Conservation (phyloP, 345 rosid species). For the Cardamine occulta region DNA sequence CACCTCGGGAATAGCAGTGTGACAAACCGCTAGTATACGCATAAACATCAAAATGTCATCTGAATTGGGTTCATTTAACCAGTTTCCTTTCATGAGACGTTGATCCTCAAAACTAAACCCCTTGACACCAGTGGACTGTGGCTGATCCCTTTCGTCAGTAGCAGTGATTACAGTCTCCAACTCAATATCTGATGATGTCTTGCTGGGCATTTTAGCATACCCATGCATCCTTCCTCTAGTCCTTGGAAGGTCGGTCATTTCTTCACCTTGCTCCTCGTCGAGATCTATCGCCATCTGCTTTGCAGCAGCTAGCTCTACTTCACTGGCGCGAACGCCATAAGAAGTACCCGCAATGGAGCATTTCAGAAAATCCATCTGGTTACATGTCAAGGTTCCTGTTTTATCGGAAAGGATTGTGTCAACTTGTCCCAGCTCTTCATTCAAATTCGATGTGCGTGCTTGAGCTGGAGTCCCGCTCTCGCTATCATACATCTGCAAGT, state of each 20-base stretch:
- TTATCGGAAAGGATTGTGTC: conserved; percentile 75
- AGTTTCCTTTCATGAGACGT: conserved; percentile 59
- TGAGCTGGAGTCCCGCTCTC: conserved; percentile 57
- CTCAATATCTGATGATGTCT: conserved; percentile 64
- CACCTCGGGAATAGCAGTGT: conserved; percentile 67
- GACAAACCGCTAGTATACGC: conserved; percentile 71
- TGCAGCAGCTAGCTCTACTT: conserved; percentile 69
- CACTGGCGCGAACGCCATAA: conserved; percentile 60
- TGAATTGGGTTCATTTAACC: conserved; percentile 53
- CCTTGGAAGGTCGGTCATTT: conserved; percentile 20
- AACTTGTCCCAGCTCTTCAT: conserved; percentile 85
- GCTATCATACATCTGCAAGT: conserved; percentile 64
- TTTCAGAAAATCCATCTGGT: conserved; percentile 77
- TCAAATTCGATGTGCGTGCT: conserved; percentile 77
- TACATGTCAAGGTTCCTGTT: conserved; percentile 88
- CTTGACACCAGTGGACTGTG: conserved; percentile 45
- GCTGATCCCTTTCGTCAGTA: conserved; percentile 51
- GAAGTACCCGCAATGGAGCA: conserved; percentile 79
- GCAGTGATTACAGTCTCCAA: conserved; percentile 74
- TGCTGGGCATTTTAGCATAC: conserved; percentile 39
- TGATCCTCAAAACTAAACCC: conserved; percentile 72
- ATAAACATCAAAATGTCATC: conserved; percentile 61
- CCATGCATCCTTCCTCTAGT: conserved; percentile 25
- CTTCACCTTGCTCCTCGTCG: conserved; percentile 42
- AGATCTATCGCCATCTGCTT: conserved; percentile 54